phyloP scores from a whole-genome alignment of 768 basidiomycete genomes.

The Paxillus involutus region DNA sequence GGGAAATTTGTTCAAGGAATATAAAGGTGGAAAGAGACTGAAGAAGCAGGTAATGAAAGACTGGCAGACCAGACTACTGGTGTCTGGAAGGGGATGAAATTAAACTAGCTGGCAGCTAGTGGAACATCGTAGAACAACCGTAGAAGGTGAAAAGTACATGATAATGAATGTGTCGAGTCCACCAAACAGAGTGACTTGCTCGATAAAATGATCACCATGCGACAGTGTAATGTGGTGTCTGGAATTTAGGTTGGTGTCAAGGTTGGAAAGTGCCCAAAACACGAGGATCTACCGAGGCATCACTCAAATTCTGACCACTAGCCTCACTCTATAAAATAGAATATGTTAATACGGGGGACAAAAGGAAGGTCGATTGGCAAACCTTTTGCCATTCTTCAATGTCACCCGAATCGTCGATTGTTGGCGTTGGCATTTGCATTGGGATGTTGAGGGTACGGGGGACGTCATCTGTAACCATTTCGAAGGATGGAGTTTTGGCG shows the following conservation, averaged over 20 bases:
- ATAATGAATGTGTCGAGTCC: not conserved
- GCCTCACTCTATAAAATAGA: not conserved
- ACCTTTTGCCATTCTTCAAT: constrained; percentile 9
- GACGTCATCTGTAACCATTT: constrained; percentile 17
- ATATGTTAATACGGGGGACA: not conserved
- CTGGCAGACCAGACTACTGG: not conserved
- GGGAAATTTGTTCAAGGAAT: not conserved
- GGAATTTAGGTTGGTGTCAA: not conserved
- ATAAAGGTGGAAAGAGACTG: not conserved
- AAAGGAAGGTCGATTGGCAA: not conserved
- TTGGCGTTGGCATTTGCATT: constrained; percentile 1
- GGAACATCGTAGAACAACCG: no score
- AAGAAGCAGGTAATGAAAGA: not conserved
- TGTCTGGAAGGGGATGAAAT: not conserved
- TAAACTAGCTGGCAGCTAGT: no score
- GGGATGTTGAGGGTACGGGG: constrained; percentile 1
- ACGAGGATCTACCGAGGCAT: constrained; percentile 8
- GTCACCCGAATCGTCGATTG: not conserved
- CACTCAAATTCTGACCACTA: not conserved
- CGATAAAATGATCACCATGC: constrained; percentile 4
- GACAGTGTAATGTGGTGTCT: constrained; percentile 4
- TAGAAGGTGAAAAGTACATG: not conserved
- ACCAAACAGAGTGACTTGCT: not conserved
- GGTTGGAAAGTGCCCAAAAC: not conserved
- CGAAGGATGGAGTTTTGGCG: constrained; percentile 25